Base-by-base conservation (phyloP, 2,329 filamentous ascomycete species). In the Hypoxylon sp. region DNA sequence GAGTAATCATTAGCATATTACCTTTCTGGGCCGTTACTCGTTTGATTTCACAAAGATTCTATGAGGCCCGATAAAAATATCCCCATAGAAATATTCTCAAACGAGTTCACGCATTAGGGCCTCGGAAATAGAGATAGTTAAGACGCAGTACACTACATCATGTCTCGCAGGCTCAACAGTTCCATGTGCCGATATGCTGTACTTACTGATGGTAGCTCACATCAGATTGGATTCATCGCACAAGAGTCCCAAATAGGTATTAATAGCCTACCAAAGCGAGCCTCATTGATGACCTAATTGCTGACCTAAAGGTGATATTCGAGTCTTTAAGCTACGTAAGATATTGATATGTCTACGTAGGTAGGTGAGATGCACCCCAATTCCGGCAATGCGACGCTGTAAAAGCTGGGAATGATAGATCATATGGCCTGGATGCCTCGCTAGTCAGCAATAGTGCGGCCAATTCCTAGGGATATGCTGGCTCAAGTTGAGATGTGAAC, bases 231-330 rank as follows among this genome's bases (percentile, higher is more conserved):
- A 37, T 12, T 54, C 9, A 39, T 29, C 39, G 14, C 45, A 53
- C 19, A 27, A 48, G 39, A 5, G 16, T 27, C 3, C n/a, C 25
- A 29, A 25, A n/a, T 27, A 25, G 11, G 21, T 63, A 64, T 37
- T 52, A 53, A 56, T 65, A 58, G 52, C 23, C 45, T 45, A 39
- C 25, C 9, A 5, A n/a, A 50, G 25, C 41, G 59, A 69, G 63
- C 52, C 47, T 61, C 59, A 63, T 43, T 5, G 37, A 51, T 63
- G 47, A 63, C 59, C 32, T 61, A 61, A 51, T 50, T 19, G 46
- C 50, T 62, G 53, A 67, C 47, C 16, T 55, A 30, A 56, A 25
- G 9, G 12, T 43, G n/a, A 32, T 51, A 54, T 43, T 59, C 25
- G 12, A 23, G 11, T 25, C 27, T 27, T 45, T 43, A 11, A 30